Evolutionary conservation across 176 grass and related monocot genomes (phyloP).

Genomic region (Tillandsia leiboldiana): DNA sequence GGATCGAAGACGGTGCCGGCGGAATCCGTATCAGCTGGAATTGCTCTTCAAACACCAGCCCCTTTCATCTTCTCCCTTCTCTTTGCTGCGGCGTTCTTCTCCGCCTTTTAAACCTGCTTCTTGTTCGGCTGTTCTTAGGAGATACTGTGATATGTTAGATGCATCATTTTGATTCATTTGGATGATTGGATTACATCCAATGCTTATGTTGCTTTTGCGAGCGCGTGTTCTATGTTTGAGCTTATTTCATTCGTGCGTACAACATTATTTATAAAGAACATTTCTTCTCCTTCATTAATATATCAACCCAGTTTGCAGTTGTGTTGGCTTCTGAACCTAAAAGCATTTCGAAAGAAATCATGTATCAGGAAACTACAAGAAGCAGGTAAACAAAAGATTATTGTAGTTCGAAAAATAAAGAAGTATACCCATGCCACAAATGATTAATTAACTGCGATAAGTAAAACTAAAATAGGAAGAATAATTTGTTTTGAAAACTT

Average conservation of each 20-base stretch:
- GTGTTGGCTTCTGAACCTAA: too few relatives aligned
- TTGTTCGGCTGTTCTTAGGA: not conserved
- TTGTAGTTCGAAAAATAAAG: too few relatives aligned
- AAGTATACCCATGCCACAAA: too few relatives aligned
- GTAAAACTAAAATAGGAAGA: too few relatives aligned
- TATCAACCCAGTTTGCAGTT: too few relatives aligned
- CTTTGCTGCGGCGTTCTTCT: slow-evolving; percentile 8
- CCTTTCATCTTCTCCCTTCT: slow-evolving; percentile 9
- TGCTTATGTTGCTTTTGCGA: not conserved
- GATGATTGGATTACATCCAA: not conserved
- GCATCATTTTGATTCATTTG: not conserved
- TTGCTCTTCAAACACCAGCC: slow-evolving; percentile 2
- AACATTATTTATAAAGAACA: not conserved
- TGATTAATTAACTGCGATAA: too few relatives aligned
- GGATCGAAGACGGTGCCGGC: slow-evolving; percentile 27
- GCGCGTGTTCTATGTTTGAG: not conserved
- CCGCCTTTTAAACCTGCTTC: not conserved
- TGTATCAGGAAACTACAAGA: too few relatives aligned
- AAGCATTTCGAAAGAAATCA: too few relatives aligned
- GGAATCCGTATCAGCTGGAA: not conserved
- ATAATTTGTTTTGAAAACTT: too few relatives aligned
- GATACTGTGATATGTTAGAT: not conserved
- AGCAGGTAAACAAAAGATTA: too few relatives aligned
- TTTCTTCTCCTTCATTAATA: too few relatives aligned
- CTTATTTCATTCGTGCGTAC: not conserved